Base-by-base conservation (phyloP, 1,284 basidiomycete species). In the Caloboletus inedulis region DNA sequence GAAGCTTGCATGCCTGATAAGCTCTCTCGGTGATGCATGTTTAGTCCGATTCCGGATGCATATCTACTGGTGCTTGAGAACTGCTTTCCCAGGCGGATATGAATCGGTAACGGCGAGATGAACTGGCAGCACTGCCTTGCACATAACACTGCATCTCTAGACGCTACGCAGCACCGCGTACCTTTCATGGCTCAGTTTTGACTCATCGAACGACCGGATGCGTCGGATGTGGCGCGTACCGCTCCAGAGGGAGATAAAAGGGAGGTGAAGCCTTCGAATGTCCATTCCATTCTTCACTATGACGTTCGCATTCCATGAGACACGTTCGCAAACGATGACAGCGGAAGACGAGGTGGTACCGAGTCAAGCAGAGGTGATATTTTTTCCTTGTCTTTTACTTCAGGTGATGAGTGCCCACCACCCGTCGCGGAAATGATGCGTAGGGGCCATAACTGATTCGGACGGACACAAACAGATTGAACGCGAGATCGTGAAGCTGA, bases 401-500 rank as follows among this genome's bases (percentile, higher is more conserved):
- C 6, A 4, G n/a, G 30, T 21, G 3, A 13, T 10, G 6, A 14
- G 19, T 16, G 21, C 39, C 18, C 31, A 13, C 36, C 8, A 27
- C 4, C 27, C 29, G 4, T 31, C 16, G 19, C 18, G 10, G 9
- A 8, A 9, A 25, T n/a, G 27, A 35, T 13, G 8, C 1, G 3
- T 18, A 19, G 27, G 16, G n/a, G n/a, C 3, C n/a, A 8, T 2
- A 35, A 33, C 37, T 53, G 33, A 62, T 37, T n/a, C n/a, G n/a
- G n/a, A n/a, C n/a, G 10, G 9, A 30, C 6, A 13, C 10, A 2
- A 27, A 8, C 23, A 64, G 62, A 65, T 64, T 7, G 61, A 63
- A 0, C 53, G 57, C 3, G 45, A 64, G 25, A 63, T 67, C 7
- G 43, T 39, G 25, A 51, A 67, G 34, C 50, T 64, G 12, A 52